phyloP scores from a whole-genome alignment of 306 rosid genomes.

The Biancaea sappan region DNA sequence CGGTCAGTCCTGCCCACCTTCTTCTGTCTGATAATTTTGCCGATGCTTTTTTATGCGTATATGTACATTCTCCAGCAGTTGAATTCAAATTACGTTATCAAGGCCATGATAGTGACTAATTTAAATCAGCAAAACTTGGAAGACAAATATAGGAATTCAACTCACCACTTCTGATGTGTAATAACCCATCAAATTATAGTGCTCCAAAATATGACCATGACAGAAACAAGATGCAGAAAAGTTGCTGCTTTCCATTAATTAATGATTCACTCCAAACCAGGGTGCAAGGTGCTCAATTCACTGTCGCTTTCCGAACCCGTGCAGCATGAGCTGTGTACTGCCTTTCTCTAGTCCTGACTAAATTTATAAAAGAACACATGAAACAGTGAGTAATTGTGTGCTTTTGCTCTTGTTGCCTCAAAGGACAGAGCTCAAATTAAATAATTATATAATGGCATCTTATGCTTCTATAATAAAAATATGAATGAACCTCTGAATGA shows the following conservation, averaged over 20 bases:
- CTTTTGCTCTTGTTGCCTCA: background rate
- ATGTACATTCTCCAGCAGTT: conserved; percentile 30
- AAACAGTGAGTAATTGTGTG: background rate
- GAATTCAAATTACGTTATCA: conserved; percentile 32
- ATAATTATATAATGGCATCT: conserved; percentile 11
- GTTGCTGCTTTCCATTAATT: conserved; percentile 16
- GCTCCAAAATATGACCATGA: conserved; percentile 30
- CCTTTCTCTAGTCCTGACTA: conserved; percentile 19
- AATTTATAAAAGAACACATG: background rate
- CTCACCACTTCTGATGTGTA: conserved; percentile 16
- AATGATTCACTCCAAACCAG: conserved; percentile 15
- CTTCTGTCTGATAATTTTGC: conserved; percentile 53
- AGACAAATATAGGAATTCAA: conserved; percentile 21
- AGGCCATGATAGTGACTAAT: background rate
- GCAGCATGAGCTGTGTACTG: conserved; percentile 22
- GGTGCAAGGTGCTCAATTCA: background rate
- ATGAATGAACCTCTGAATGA: background rate
- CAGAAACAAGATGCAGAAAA: conserved; percentile 22
- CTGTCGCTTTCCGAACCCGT: conserved; percentile 9
- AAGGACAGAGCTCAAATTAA: background rate
- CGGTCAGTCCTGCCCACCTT: conserved; percentile 94
- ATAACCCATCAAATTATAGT: conserved; percentile 34
- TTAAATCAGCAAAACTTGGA: conserved; percentile 1
- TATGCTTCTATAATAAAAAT: background rate
- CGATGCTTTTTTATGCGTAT: conserved; percentile 34